A percentile compares a stretch with the other conserved stretches of the same genome.
These are phyloP conservation scores for Cyberlindnera galapagoensis DNA, from an alignment of 805 yeast genomes.

Conservation along the genomic window DNA sequence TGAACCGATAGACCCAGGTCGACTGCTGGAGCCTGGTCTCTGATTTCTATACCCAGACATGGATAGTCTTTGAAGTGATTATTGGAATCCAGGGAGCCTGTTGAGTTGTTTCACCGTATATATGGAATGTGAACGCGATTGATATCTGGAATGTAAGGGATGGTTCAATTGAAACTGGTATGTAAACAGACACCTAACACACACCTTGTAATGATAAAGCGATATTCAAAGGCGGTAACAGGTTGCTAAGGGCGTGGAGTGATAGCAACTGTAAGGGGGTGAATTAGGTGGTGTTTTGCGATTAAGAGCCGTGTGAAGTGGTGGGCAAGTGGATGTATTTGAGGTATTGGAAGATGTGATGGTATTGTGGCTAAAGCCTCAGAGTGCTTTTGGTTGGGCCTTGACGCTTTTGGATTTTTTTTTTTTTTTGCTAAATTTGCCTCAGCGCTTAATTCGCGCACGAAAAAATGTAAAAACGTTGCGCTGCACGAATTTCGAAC, in stretches of 20 bases:
- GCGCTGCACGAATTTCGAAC: background rate
- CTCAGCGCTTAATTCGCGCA: too few species aligned
- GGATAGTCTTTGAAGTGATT: background rate
- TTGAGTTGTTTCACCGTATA: background rate
- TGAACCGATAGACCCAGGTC: constrained; percentile 5
- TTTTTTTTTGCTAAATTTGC: too few species aligned
- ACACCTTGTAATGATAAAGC: background rate
- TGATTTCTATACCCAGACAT: constrained; percentile 16
- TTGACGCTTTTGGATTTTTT: too few species aligned
- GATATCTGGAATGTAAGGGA: too few species aligned
- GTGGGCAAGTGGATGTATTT: background rate
- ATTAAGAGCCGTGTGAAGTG: too few species aligned
- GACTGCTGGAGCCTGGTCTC: constrained; percentile 11
- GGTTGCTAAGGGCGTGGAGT: too few species aligned
- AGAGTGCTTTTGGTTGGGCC: too few species aligned
- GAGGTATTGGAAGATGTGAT: too few species aligned
- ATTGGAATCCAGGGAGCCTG: background rate
- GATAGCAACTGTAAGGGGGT: too few species aligned
- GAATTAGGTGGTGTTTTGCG: too few species aligned
- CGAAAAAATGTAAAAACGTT: background rate
- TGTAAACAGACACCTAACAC: background rate
- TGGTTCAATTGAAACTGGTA: background rate
- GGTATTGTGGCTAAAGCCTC: too few species aligned
- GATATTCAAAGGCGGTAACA: background rate
- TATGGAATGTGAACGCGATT: background rate